These are phyloP conservation scores for Ganoderma boninense DNA, from an alignment of 1,284 basidiomycete genomes.

Conservation along the genomic window DNA sequence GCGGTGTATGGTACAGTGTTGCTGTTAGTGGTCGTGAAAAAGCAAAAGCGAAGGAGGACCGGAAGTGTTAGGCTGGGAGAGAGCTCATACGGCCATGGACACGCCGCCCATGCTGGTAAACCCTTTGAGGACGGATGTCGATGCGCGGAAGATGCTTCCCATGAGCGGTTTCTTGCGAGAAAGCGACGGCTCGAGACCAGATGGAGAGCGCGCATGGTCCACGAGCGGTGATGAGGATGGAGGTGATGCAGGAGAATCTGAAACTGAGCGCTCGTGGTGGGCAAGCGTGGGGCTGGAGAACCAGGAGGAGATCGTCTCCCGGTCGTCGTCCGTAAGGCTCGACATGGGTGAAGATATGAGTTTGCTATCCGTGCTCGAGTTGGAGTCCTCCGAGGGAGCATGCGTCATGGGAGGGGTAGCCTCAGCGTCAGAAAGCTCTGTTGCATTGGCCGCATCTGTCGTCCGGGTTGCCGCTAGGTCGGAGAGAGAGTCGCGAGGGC, in stretches of 20 bases:
- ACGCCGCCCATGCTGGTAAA: constrained; percentile 27
- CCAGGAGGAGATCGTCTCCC: constrained; percentile 2
- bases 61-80: not conserved
- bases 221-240: constrained; percentile 26
- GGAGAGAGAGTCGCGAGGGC: constrained; percentile 45
- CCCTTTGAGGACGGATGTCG: constrained; percentile 56
- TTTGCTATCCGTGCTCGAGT: not conserved
- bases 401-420: not conserved
- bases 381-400: constrained; percentile 8
- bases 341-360: constrained; percentile 14
- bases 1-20: not conserved
- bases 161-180: constrained; percentile 26
- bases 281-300: not conserved
- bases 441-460: not conserved
- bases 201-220: constrained; percentile 13
- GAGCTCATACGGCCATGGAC: constrained; percentile 20
- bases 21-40: not conserved
- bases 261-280: not conserved
- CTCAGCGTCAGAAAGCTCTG: not conserved
- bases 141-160: constrained; percentile 34
- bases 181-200: constrained; percentile 9
- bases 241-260: constrained; percentile 20
- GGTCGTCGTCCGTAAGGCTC: not conserved
- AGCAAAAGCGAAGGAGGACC: too few species aligned
- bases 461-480: constrained; percentile 36